A percentile compares a stretch with the other conserved stretches of the same genome.
Evolutionary conservation across 139 green algal species (phyloP).

Genomic region (Auxenochlorella pyrenoidosa): DNA sequence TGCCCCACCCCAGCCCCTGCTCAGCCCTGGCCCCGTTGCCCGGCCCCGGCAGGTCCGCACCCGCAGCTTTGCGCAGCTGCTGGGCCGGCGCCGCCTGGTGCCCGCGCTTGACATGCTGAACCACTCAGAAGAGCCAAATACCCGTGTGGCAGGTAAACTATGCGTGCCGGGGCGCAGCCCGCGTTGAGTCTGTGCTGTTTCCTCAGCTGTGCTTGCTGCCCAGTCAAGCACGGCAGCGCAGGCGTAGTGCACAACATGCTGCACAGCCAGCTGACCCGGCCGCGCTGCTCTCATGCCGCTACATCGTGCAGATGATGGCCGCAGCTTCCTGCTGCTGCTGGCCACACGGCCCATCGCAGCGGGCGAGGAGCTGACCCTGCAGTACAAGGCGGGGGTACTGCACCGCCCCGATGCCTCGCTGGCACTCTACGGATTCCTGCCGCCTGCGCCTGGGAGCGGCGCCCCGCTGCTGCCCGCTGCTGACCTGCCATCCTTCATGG

Average conservation of each 20-base stretch:
- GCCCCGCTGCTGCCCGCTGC: background rate
- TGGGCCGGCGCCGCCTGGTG: conserved; percentile 1
- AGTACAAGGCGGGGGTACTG: conserved; percentile 19
- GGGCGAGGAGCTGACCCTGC: conserved; percentile 8
- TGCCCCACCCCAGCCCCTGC: background rate
- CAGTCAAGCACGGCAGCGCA: no score
- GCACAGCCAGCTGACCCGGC: no score
- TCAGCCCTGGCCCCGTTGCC: no score
- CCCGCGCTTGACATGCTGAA: conserved; percentile 9
- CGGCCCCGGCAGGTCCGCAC: conserved; percentile 5
- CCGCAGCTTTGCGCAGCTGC: background rate
- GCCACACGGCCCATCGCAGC: background rate
- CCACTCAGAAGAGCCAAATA: background rate
- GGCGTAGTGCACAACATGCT: background rate
- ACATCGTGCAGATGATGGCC: background rate
- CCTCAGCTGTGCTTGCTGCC: background rate
- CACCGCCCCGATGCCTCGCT: conserved; percentile 6
- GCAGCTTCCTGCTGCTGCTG: background rate
- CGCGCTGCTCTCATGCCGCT: background rate
- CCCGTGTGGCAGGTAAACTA: background rate
- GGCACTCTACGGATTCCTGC: conserved; percentile 18
- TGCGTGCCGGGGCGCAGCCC: no score
- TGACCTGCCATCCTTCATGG: conserved; percentile 10
- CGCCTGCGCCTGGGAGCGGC: background rate
- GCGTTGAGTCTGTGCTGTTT: background rate